Percentiles rank a stretch among this genome's conserved stretches.
Conservation (phyloP, 306 rosid species). For the Cicer judaicum region DNA sequence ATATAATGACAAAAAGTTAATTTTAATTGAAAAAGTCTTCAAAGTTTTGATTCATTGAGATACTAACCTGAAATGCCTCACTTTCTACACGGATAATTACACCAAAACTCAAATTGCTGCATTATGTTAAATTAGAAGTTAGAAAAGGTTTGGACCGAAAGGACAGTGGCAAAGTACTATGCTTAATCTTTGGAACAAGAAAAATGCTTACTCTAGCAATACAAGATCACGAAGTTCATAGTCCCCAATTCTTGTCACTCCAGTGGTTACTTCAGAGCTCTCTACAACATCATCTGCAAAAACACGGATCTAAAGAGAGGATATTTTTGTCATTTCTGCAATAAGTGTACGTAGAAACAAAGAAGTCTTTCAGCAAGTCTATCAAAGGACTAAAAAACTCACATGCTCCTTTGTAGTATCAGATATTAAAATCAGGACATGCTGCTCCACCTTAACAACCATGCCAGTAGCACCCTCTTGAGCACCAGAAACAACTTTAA, state of each 20-base stretch:
- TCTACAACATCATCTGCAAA: conserved; percentile 99
- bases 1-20: conserved; percentile 12
- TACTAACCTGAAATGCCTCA: conserved; percentile 92
- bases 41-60: conserved; percentile 15
- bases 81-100: conserved; percentile 94
- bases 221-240: conserved; percentile 99
- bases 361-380: neutral
- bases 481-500: conserved; percentile 91
- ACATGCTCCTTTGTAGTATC: conserved; percentile 98
- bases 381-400: conserved; percentile 47
- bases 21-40: neutral
- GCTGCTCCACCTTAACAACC: conserved; percentile 98
- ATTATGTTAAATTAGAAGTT: conserved; percentile 45
- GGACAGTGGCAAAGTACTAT: neutral
- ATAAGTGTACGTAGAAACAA: conserved; percentile 24
- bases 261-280: conserved; percentile 96
- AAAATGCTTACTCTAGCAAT: conserved; percentile 77
- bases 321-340: conserved; percentile 36
- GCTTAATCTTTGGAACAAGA: conserved; percentile 22
- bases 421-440: conserved; percentile 88
- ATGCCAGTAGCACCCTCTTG: conserved; percentile 99
- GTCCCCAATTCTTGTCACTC: conserved; percentile 90
- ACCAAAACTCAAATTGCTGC: conserved; percentile 93
- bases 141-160: conserved; percentile 35
- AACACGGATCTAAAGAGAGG: conserved; percentile 75